A percentile compares a stretch with the other conserved stretches of the same genome.
Evolutionary conservation across 768 basidiomycete species (phyloP).

Genomic region (Russula sp.): DNA sequence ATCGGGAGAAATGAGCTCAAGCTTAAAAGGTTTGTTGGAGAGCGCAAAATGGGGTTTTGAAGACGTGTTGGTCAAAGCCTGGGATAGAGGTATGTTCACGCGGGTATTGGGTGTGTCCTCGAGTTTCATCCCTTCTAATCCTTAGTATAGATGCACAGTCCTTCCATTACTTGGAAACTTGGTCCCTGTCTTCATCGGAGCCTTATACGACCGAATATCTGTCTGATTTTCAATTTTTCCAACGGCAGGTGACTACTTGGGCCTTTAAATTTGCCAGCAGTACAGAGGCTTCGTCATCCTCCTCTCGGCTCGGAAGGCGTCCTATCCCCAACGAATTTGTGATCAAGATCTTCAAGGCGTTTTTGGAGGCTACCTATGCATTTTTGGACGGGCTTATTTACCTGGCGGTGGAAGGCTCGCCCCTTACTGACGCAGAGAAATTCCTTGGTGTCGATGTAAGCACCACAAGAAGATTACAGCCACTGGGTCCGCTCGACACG

Average conservation of each 20-base stretch:
- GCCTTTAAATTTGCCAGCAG: constrained; percentile 81
- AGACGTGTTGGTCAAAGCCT: constrained; percentile 67
- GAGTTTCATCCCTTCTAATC: background rate
- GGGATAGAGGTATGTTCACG: constrained; percentile 68
- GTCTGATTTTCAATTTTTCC: constrained; percentile 70
- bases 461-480: constrained; percentile 33
- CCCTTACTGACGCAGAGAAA: constrained; percentile 34
- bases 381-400: constrained; percentile 82
- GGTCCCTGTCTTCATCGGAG: constrained; percentile 57
- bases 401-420: constrained; percentile 66
- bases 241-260: constrained; percentile 64
- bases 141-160: constrained; percentile 59
- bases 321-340: constrained; percentile 56
- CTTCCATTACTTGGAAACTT: constrained; percentile 83
- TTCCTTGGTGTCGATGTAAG: constrained; percentile 28
- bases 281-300: constrained; percentile 46
- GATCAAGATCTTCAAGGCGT: constrained; percentile 72
- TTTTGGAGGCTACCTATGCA: constrained; percentile 77
- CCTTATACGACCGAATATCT: constrained; percentile 69
- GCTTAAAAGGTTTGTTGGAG: constrained; percentile 67
- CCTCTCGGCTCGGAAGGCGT: constrained; percentile 48
- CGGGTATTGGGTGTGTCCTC: background rate
- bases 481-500: constrained; percentile 52
- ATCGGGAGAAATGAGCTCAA: constrained; percentile 60
- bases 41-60: constrained; percentile 83